phyloP scores from a whole-genome alignment of 106 monocot species.

The Dactylorhiza incarnata region DNA sequence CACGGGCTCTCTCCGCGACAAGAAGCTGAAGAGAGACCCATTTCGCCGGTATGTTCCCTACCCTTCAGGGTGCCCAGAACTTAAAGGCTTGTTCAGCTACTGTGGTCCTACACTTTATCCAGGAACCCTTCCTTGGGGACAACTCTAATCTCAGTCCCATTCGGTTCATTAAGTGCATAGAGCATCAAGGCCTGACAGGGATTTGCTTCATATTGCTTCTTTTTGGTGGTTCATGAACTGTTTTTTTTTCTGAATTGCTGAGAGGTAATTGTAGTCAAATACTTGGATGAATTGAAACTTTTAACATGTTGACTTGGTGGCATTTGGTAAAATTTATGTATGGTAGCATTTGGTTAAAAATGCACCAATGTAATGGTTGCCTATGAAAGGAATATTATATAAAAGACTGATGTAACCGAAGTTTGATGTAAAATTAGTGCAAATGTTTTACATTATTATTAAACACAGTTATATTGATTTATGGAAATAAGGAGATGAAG shows the following conservation, averaged over 20 bases:
- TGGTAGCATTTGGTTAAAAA: too few species aligned
- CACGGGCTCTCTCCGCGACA: conserved; percentile 46
- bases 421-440: too few species aligned
- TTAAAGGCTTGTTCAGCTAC: conserved; percentile 69
- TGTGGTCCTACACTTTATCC: conserved; percentile 73
- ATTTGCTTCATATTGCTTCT: too few species aligned
- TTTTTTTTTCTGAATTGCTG: background rate
- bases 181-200: background rate
- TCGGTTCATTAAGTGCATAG: background rate
- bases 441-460: too few species aligned
- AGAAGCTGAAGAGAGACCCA: conserved; percentile 80
- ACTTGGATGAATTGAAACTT: too few species aligned
- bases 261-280: background rate
- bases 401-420: too few species aligned
- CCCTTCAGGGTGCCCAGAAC: conserved; percentile 83
- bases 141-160: conserved; percentile 1
- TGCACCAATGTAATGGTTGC: too few species aligned
- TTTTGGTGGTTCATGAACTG: background rate
- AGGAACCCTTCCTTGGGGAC: conserved; percentile 72
- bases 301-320: too few species aligned
- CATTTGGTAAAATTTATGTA: too few species aligned
- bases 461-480: too few species aligned
- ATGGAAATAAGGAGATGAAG: too few species aligned
- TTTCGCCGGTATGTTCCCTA: conserved; percentile 80
- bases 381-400: too few species aligned